phyloP scores from a whole-genome alignment of 257 asterid species.

The Coffea eugenioides region DNA sequence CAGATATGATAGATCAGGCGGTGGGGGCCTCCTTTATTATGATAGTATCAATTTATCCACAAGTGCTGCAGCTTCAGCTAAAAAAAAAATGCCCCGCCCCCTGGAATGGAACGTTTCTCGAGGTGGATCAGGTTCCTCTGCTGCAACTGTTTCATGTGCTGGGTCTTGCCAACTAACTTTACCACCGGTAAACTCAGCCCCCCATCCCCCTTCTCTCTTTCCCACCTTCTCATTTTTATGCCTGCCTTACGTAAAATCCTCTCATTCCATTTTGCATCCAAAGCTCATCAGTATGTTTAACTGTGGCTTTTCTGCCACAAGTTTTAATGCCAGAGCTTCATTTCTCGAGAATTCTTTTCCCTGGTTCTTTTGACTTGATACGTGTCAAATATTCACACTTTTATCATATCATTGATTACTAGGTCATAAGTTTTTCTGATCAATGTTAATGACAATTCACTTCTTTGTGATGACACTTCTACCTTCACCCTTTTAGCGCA shows the following conservation, averaged over 20 bases:
- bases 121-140: constrained; percentile 57
- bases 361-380: no score
- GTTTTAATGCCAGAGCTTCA: no score
- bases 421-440: no score
- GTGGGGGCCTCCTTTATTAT: constrained; percentile 15
- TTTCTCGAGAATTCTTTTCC: background rate
- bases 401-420: no score
- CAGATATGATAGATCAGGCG: background rate
- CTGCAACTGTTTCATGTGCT: constrained; percentile 59
- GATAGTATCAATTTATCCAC: constrained; percentile 18
- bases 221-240: background rate
- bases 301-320: background rate
- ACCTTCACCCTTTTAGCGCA: no score
- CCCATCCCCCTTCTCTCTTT: constrained; percentile 9
- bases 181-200: constrained; percentile 38
- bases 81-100: constrained; percentile 15
- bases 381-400: no score
- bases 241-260: background rate
- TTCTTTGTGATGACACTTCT: no score
- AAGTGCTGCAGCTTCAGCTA: constrained; percentile 23
- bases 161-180: constrained; percentile 31
- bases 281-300: background rate
- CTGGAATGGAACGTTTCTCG: constrained; percentile 58
- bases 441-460: no score
- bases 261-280: background rate